Evolutionary conservation across 306 rosid species (phyloP), one percentile per base, ranked within the genome.

Genomic region (Biancaea sappan): DNA sequence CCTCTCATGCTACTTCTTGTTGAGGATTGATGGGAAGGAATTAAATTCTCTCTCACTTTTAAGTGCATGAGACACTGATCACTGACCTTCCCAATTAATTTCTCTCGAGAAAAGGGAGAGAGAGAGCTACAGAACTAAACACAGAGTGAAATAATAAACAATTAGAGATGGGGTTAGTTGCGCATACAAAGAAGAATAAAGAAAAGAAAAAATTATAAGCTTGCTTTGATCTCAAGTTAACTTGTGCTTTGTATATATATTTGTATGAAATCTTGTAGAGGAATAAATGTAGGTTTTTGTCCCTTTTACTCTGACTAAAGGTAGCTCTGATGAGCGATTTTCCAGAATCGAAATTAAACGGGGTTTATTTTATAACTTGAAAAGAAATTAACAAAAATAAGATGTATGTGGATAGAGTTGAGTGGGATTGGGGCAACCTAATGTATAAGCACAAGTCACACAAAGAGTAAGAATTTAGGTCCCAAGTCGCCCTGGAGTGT

Each of bases 181-280:
- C 69, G 75, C 19, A 64, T 77, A 77, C 48, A 73, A 53, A 74
- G 51, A 73, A 47, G 64, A 51, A 60, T 46, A 37, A 79, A 72
- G 64, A 22, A 13, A 60, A 15, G 38, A 48, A 51, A 48, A 7
- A 31, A 12, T 24, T 54, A 25, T 15, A 56, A 79, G 80, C 59
- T 86, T 81, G 88, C 96, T 91, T 91, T 79, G 93, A 85, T 86
- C 84, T 74, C 79, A 91, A 88, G 93, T 86, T 80, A 80, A 75
- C 73, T 57, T 78, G 87, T 78, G 83, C 79, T 79, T 67, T 32
- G 1, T 60, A 8, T n/a, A 6, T 59, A 8, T 76, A 73, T 58
- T 76, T 79, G 83, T 83, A 83, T 78, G 73, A 72, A 90, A 81
- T 77, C 91, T 88, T 88, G 90, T 78, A 73, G 85, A 74, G 50